Percentiles rank a stretch among this genome's conserved stretches.
Conservation (phyloP, 495 filamentous ascomycete species). For the Penicillium mononematosum region DNA sequence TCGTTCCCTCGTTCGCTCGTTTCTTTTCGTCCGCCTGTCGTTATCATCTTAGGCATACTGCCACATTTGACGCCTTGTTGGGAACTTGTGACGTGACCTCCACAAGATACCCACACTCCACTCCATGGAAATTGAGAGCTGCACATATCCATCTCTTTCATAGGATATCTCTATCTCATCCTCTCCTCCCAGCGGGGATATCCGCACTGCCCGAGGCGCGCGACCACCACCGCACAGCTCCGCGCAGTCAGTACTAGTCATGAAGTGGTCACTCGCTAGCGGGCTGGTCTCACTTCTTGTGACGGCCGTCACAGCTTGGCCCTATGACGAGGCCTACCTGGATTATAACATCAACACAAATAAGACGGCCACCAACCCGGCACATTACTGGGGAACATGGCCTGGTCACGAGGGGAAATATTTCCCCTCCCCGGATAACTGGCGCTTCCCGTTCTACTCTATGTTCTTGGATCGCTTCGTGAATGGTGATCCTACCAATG, state of each 20-base stretch:
- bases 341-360: slow-evolving; percentile 65
- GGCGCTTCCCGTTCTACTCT: slow-evolving; percentile 72
- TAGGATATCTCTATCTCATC: neutral
- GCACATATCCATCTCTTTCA: neutral
- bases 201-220: slow-evolving; percentile 2
- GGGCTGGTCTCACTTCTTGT: slow-evolving; percentile 36
- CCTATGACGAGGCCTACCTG: slow-evolving; percentile 52
- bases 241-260: slow-evolving; percentile 12
- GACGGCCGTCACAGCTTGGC: slow-evolving; percentile 41
- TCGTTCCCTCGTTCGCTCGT: no score
- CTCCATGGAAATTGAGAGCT: slow-evolving; percentile 4
- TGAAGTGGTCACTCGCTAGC: slow-evolving; percentile 37
- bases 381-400: slow-evolving; percentile 63
- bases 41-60: neutral
- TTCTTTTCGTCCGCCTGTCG: no score
- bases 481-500: slow-evolving; percentile 69
- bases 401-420: slow-evolving; percentile 46
- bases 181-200: neutral
- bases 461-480: slow-evolving; percentile 68
- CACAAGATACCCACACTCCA: neutral
- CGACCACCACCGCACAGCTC: neutral
- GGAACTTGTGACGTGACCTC: neutral
- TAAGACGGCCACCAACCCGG: slow-evolving; percentile 52
- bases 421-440: slow-evolving; percentile 59
- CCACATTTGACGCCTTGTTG: neutral